A percentile compares a stretch with the other conserved stretches of the same genome.
Conservation (phyloP, 371 early-diverging fungal species). For the Dichotomocladium elegans region DNA sequence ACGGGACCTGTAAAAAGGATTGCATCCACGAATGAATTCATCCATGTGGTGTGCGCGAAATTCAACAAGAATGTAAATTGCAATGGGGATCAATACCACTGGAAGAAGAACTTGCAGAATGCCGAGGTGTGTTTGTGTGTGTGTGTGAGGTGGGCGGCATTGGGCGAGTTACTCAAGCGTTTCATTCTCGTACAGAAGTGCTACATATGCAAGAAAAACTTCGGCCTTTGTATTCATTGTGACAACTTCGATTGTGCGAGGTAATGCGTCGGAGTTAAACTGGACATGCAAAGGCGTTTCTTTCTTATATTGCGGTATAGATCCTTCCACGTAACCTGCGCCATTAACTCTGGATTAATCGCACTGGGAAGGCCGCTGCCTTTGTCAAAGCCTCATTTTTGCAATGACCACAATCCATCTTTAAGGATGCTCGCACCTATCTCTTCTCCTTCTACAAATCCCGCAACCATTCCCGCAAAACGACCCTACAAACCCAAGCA, state of each 20-base stretch:
- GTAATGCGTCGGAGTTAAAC: neutral
- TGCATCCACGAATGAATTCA: neutral
- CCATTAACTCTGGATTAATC: neutral
- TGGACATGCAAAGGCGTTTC: neutral
- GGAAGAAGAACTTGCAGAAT: neutral
- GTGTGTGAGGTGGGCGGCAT: no score
- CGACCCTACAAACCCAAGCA: neutral
- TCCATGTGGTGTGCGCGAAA: neutral
- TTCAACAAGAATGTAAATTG: neutral
- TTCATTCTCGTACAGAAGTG: neutral
- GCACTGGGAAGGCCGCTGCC: neutral
- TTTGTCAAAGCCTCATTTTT: neutral
- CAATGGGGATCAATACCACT: neutral
- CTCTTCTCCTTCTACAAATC: no score
- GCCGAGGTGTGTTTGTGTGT: no score
- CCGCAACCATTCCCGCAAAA: no score
- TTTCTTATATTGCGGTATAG: neutral
- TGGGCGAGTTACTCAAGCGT: neutral
- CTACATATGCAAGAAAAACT: neutral
- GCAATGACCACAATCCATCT: neutral
- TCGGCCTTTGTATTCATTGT: neutral
- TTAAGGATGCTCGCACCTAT: no score
- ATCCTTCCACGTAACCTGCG: neutral
- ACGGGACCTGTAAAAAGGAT: neutral
- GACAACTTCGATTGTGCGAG: neutral